phyloP scores from a whole-genome alignment of 495 filamentous ascomycete genomes.

The Hyaloscypha finlandica region DNA sequence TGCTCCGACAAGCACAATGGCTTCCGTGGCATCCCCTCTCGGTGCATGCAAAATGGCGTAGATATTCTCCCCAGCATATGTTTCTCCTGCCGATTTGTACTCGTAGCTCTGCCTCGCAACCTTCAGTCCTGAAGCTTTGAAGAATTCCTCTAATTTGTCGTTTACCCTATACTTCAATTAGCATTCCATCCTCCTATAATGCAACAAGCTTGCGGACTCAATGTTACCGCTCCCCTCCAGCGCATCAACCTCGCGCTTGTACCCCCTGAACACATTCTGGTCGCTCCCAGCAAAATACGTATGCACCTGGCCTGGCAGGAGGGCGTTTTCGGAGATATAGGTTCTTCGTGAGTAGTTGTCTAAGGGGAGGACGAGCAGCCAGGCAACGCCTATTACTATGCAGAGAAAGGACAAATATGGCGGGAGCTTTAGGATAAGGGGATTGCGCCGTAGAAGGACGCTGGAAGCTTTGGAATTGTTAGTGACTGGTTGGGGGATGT shows the following conservation, averaged over 20 bases:
- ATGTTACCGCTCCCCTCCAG: slow-evolving; percentile 53
- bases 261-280: slow-evolving; percentile 91
- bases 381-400: slow-evolving; percentile 83
- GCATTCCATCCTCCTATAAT: slow-evolving; percentile 6
- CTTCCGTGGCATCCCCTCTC: slow-evolving; percentile 96
- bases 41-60: slow-evolving; percentile 96
- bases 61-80: slow-evolving; percentile 81
- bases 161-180: slow-evolving; percentile 53
- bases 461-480: slow-evolving; percentile 44
- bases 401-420: slow-evolving; percentile 86
- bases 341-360: slow-evolving; percentile 89
- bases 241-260: slow-evolving; percentile 77
- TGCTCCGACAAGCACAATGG: slow-evolving; percentile 86
- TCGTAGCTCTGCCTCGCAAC: slow-evolving; percentile 80
- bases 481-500: neutral
- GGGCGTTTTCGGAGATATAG: slow-evolving; percentile 97
- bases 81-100: slow-evolving; percentile 72
- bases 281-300: slow-evolving; percentile 97
- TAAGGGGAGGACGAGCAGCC: slow-evolving; percentile 91
- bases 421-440: slow-evolving; percentile 69
- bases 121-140: slow-evolving; percentile 78
- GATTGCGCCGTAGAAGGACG: slow-evolving; percentile 61
- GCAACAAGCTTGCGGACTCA: slow-evolving; percentile 40
- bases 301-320: slow-evolving; percentile 94
- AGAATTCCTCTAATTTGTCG: slow-evolving; percentile 70